A percentile compares a stretch with the other conserved stretches of the same genome.
Evolutionary conservation across 768 basidiomycete species (phyloP).

Genomic region (Russula sp.): DNA sequence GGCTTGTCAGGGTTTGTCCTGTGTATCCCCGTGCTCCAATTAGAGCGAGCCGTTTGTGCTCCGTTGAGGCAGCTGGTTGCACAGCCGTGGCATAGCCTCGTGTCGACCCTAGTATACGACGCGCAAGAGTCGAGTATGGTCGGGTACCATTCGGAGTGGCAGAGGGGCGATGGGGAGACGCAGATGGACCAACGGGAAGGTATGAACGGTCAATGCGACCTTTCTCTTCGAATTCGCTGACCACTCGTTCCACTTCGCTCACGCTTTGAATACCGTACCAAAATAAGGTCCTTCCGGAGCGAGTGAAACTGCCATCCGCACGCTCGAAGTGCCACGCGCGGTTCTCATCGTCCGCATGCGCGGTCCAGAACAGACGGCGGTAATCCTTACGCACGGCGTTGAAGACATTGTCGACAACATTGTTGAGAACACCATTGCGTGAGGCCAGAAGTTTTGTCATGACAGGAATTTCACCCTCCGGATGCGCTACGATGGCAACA

Average conservation of each 20-base stretch:
- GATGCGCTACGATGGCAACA: slow-evolving; percentile 89
- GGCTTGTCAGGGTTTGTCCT: slow-evolving; percentile 80
- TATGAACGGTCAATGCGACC: slow-evolving; percentile 83
- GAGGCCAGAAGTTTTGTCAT: slow-evolving; percentile 90
- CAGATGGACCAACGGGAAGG: slow-evolving; percentile 77
- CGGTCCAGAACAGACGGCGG: slow-evolving; percentile 94
- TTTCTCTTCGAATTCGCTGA: slow-evolving; percentile 60
- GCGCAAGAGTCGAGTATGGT: slow-evolving; percentile 52
- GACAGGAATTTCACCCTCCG: slow-evolving; percentile 80
- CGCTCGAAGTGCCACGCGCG: slow-evolving; percentile 98
- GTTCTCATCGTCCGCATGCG: slow-evolving; percentile 92
- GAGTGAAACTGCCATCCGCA: slow-evolving; percentile 94
- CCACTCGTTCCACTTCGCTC: slow-evolving; percentile 80
- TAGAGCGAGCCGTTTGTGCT: slow-evolving; percentile 84
- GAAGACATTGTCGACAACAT: slow-evolving; percentile 95
- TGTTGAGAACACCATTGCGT: slow-evolving; percentile 85
- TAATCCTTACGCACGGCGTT: slow-evolving; percentile 94
- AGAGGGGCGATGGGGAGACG: slow-evolving; percentile 44
- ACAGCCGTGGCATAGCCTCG: slow-evolving; percentile 79
- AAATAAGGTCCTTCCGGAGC: slow-evolving; percentile 89
- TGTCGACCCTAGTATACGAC: slow-evolving; percentile 41
- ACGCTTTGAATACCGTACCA: slow-evolving; percentile 96
- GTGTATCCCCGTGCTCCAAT: slow-evolving; percentile 97
- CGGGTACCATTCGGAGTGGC: slow-evolving; percentile 37
- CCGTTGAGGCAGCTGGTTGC: slow-evolving; percentile 38